Percentiles rank a stretch among this genome's conserved stretches.
phyloP scores from a whole-genome alignment of 345 rosid species.

The Linum trigynum region DNA sequence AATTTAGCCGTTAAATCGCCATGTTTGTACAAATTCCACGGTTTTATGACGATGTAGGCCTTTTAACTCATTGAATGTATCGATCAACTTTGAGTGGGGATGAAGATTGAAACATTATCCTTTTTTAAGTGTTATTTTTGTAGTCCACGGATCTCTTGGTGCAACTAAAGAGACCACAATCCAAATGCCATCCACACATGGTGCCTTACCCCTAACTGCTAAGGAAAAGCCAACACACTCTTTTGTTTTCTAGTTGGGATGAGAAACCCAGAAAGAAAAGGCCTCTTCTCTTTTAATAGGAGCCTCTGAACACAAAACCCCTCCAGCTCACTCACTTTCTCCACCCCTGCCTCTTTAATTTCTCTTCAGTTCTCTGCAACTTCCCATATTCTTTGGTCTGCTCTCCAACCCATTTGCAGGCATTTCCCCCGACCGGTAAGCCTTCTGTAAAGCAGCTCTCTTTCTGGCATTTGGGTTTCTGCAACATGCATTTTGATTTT shows the following conservation, averaged over 20 bases:
- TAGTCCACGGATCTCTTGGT: conserved; percentile 31
- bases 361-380: conserved; percentile 8
- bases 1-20: too few species aligned
- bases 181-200: conserved; percentile 54
- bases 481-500: neutral
- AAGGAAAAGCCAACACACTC: conserved; percentile 42
- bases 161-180: conserved; percentile 26
- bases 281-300: too few species aligned
- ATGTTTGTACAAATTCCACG: too few species aligned
- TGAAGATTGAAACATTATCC: neutral
- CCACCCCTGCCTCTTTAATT: neutral
- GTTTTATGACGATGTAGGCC: too few species aligned
- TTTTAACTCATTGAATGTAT: too few species aligned
- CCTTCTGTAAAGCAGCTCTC: neutral
- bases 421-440: conserved; percentile 15
- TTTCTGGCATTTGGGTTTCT: neutral
- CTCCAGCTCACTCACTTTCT: neutral
- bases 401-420: conserved; percentile 19
- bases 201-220: conserved; percentile 61
- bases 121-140: neutral
- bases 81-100: neutral
- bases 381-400: conserved; percentile 14
- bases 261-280: conserved; percentile 1
- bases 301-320: conserved; percentile 1
- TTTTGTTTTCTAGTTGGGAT: conserved; percentile 10